These are phyloP conservation scores for Myrica gale DNA, from an alignment of 306 rosid species.

Conservation along the genomic window DNA sequence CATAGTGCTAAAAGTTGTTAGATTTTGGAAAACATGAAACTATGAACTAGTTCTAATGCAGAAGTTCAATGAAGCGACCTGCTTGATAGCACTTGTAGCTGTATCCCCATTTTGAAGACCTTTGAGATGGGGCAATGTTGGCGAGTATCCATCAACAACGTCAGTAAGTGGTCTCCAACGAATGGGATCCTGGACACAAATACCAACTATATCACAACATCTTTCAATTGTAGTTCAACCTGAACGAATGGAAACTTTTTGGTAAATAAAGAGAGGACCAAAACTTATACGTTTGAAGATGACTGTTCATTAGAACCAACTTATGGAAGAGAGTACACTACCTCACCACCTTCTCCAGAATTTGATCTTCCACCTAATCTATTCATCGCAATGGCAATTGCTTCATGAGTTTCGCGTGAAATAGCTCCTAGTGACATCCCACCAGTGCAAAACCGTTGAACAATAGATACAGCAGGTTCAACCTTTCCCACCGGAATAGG, in stretches of 20 bases:
- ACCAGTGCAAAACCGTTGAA: conserved; percentile 95
- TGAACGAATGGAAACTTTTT: conserved; percentile 12
- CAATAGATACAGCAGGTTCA: conserved; percentile 90
- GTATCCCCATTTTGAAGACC: conserved; percentile 99
- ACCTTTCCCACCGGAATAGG: conserved; percentile 96
- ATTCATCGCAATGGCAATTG: conserved; percentile 97
- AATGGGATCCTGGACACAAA: conserved; percentile 77
- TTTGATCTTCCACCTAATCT: conserved; percentile 96
- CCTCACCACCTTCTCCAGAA: conserved; percentile 99
- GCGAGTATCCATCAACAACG: conserved; percentile 98
- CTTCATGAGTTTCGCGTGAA: conserved; percentile 98
- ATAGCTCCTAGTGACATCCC: conserved; percentile 99
- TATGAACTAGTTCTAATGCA: conserved; percentile 3
- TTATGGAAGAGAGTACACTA: conserved; percentile 29
- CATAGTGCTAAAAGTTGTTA: conserved; percentile 14
- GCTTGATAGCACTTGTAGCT: conserved; percentile 99
- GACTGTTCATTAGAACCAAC: neutral
- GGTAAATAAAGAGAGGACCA: conserved; percentile 5
- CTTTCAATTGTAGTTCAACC: neutral
- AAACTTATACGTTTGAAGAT: conserved; percentile 7
- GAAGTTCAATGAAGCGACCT: conserved; percentile 53
- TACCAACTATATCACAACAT: neutral
- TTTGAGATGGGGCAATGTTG: conserved; percentile 97
- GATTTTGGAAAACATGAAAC: conserved; percentile 17
- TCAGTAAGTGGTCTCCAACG: conserved; percentile 95